phyloP scores from a whole-genome alignment of 441 rosid species.

The Mallotus japonicus region DNA sequence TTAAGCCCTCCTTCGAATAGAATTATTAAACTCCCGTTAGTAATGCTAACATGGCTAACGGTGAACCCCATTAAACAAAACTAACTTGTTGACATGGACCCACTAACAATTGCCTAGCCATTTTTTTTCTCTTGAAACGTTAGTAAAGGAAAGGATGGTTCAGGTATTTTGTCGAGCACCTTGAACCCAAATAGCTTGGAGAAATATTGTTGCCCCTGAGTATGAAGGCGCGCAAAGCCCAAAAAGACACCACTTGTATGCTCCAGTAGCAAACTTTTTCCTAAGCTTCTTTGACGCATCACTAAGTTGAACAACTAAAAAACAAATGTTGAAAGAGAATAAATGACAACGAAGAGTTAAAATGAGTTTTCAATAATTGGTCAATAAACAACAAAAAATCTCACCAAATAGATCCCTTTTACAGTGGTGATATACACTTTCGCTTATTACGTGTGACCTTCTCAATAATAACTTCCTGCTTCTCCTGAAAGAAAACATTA shows the following conservation, averaged over 20 bases:
- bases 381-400: constrained; percentile 27
- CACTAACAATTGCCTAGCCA: too few relatives aligned
- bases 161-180: too few relatives aligned
- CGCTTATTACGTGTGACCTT: constrained; percentile 90
- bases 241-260: constrained; percentile 6
- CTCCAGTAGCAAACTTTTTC: constrained; percentile 94
- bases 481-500: constrained; percentile 45
- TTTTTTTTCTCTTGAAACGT: too few relatives aligned
- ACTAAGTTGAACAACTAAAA: constrained; percentile 75
- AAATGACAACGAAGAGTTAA: background rate
- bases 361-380: background rate
- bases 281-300: constrained; percentile 92
- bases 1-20: too few relatives aligned
- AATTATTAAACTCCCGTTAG: too few relatives aligned
- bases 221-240: too few relatives aligned
- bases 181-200: too few relatives aligned
- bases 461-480: constrained; percentile 85
- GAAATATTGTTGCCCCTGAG: too few relatives aligned
- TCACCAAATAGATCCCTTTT: constrained; percentile 95
- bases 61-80: too few relatives aligned
- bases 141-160: too few relatives aligned
- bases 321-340: background rate
- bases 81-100: too few relatives aligned
- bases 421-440: constrained; percentile 84
- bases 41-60: too few relatives aligned